phyloP scores from a whole-genome alignment of 805 yeast genomes.

The Cyberlindnera amylophila region DNA sequence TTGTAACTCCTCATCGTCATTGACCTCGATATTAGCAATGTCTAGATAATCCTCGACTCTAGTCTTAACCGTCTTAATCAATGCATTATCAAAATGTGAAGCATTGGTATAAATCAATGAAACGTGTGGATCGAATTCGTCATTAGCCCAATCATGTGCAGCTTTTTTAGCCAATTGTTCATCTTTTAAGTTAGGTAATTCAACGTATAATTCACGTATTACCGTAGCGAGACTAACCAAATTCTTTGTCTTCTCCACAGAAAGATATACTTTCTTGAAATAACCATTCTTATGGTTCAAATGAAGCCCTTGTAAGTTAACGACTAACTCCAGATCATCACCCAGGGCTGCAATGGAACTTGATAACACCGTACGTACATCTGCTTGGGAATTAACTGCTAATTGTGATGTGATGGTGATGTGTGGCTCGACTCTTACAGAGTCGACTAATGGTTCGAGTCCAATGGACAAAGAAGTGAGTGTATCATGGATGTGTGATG shows the following conservation, averaged over 20 bases:
- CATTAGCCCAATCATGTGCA: slow-evolving; percentile 53
- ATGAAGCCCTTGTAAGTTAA: slow-evolving; percentile 16
- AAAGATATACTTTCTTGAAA: slow-evolving; percentile 25
- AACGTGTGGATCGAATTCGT: slow-evolving; percentile 67
- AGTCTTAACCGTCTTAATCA: slow-evolving; percentile 57
- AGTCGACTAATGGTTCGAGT: slow-evolving; percentile 64
- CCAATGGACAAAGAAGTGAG: slow-evolving; percentile 59
- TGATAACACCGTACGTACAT: slow-evolving; percentile 54
- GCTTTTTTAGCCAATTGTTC: slow-evolving; percentile 34
- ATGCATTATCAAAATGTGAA: slow-evolving; percentile 64
- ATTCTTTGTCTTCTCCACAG: slow-evolving; percentile 18
- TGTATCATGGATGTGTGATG: slow-evolving; percentile 51
- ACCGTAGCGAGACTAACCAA: slow-evolving; percentile 38
- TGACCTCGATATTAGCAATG: slow-evolving; percentile 11
- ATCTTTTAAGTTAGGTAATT: slow-evolving; percentile 33
- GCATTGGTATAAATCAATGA: slow-evolving; percentile 64
- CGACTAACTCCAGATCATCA: slow-evolving; percentile 9
- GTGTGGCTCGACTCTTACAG: slow-evolving; percentile 71
- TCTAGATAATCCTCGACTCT: slow-evolving; percentile 65
- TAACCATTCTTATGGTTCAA: slow-evolving; percentile 18
- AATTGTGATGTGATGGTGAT: slow-evolving; percentile 69
- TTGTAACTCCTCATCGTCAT: slow-evolving; percentile 23
- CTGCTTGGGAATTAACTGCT: slow-evolving; percentile 45
- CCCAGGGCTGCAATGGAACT: slow-evolving; percentile 54
- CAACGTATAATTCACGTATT: slow-evolving; percentile 54